Evolutionary conservation across 495 filamentous ascomycete genomes (phyloP).

Genomic region (Penicillium egyptiacum): DNA sequence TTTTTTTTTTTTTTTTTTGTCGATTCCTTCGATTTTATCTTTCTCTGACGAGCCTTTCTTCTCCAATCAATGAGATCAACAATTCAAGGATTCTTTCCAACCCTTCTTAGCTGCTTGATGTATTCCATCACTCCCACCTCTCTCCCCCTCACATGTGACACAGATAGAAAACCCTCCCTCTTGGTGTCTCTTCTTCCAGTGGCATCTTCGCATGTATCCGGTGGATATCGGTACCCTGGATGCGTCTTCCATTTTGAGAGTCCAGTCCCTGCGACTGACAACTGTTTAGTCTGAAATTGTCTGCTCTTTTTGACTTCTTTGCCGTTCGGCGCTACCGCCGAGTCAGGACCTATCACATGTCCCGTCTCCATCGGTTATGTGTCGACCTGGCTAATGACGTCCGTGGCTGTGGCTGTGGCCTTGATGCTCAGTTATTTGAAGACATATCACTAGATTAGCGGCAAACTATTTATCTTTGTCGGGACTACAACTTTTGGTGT

Average conservation of each 20-base stretch:
- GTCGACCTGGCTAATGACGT: not conserved
- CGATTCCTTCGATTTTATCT: constrained; percentile 6
- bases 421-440: constrained; percentile 3
- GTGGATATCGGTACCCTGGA: not conserved
- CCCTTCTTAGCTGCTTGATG: constrained; percentile 2
- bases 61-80: constrained; percentile 10
- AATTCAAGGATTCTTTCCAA: constrained; percentile 11
- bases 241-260: not conserved
- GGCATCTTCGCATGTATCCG: constrained; percentile 5
- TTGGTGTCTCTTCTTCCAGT: not conserved
- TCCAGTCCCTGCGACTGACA: not conserved
- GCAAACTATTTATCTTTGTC: constrained; percentile 33
- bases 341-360: not conserved
- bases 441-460: constrained; percentile 17
- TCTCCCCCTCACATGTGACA: not conserved
- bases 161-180: not conserved
- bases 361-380: not conserved
- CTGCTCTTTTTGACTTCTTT: constrained; percentile 8
- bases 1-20: not conserved
- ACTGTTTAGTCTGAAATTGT: constrained; percentile 20
- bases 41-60: constrained; percentile 4
- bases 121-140: not conserved
- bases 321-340: not conserved
- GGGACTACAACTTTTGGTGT: not conserved
- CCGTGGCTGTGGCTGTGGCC: not conserved